These are phyloP conservation scores for Mortierella hygrophila DNA, from an alignment of 192 early-diverging fungal species.

Conservation along the genomic window DNA sequence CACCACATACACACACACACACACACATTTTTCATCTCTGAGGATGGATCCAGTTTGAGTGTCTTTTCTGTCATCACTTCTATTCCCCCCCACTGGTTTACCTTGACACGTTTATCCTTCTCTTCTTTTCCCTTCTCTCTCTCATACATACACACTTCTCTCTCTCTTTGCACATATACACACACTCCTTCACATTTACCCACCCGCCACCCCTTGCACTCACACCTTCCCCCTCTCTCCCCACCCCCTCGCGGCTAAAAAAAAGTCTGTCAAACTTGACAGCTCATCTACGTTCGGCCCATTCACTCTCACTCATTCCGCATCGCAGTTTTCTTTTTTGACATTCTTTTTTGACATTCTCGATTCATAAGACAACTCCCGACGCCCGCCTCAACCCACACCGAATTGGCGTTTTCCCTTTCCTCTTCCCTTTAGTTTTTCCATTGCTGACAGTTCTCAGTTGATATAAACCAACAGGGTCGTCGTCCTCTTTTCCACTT, in stretches of 20 bases:
- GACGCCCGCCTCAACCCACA: neutral
- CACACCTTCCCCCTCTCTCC: neutral
- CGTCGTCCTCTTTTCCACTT: neutral
- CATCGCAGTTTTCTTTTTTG: slow-evolving; percentile 11
- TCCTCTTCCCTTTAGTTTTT: neutral
- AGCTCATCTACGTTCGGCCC: neutral
- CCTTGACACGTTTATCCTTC: neutral
- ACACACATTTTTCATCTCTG: too few relatives aligned
- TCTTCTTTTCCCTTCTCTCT: neutral
- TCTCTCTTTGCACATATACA: neutral
- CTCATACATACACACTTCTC: neutral
- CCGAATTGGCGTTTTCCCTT: neutral
- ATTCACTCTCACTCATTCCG: slow-evolving; percentile 14
- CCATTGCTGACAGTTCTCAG: neutral
- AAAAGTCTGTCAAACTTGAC: slow-evolving; percentile 14
- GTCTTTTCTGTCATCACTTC: too few relatives aligned
- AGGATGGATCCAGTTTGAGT: neutral
- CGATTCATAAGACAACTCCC: neutral
- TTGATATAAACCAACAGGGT: neutral
- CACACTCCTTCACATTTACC: neutral
- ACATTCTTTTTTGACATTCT: slow-evolving; percentile 8
- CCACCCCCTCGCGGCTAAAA: neutral
- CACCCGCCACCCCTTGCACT: neutral
- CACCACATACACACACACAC: too few relatives aligned
- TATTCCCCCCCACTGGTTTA: too few relatives aligned